Evolutionary conservation across 768 basidiomycete genomes (phyloP), one percentile per base, ranked within the genome.

Genomic region (Glaciozyma martinii): DNA sequence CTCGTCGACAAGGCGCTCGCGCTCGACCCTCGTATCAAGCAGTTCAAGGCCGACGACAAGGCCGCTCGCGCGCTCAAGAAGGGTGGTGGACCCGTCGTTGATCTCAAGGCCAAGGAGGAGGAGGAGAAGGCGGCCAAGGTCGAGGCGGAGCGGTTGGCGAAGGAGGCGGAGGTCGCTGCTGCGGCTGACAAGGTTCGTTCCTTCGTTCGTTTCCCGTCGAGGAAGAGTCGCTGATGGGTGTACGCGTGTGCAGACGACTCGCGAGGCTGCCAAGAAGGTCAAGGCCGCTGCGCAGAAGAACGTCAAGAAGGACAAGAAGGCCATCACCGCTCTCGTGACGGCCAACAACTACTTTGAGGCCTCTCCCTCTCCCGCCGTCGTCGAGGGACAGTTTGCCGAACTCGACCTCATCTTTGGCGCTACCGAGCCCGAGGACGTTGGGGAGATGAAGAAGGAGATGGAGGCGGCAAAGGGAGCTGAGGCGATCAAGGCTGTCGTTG

Each of bases 11-110:
- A 86, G 62, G 84, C 89, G 29, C 82, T 95, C 56, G 79, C 73
- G 70, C 77, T 85, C 62, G 94, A 99, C 76, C 94, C 94, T 30
- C 88, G 94, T 68, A 95, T 99, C 81, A 97, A 91, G 79, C 82
- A 90, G 61, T 92, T 95, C 82, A 94, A 92, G 77, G 88, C 89
- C 72, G 85, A 94, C 75, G 94, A 98, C 78, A 98, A 97, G 77
- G 90, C 88, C 67, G 89, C 89, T 1, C 82, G 91, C 16, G 91
- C 92, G 73, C 88, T 89, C 44, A 92, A 90, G 80, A 77, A 76
- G 66, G 77, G 74, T 29, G 78, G 73, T 33, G 69, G 69, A 29
- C 70, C 71, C 44, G 73, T 74, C 53, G 70, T 74, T 21, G 67
- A 76, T 67, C 73, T 75, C 62, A 78, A 80, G 37, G 75, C 73